Evolutionary conservation across 139 green algal genomes (phyloP).

Genomic region (Trebouxia sp.): DNA sequence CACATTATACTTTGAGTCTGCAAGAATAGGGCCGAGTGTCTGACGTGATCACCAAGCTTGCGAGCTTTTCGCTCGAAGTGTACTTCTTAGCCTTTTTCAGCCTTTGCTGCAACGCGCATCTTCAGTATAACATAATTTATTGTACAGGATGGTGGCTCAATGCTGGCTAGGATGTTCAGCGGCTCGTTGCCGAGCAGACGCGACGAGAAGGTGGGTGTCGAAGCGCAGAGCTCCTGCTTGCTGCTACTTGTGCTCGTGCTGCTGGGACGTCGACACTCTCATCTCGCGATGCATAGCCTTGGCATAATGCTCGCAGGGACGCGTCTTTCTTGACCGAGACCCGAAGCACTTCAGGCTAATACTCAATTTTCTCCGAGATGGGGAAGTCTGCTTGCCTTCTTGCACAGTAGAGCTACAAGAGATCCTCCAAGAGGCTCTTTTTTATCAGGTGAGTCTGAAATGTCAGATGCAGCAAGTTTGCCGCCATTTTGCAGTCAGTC

Average conservation of each 20-base stretch:
- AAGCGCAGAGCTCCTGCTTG: not conserved
- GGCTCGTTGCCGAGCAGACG: not conserved
- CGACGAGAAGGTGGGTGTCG: slow-evolving; percentile 28
- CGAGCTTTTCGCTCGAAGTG: too few species aligned
- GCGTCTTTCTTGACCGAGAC: slow-evolving; percentile 45
- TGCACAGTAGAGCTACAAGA: slow-evolving; percentile 34
- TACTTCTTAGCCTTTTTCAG: too few species aligned
- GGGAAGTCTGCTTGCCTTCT: slow-evolving; percentile 35
- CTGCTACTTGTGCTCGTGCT: not conserved
- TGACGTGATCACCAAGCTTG: too few species aligned
- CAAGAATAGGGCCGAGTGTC: too few species aligned
- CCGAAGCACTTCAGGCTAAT: slow-evolving; percentile 43
- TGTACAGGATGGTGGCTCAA: slow-evolving; percentile 34
- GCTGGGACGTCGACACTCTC: not conserved
- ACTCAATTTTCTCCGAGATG: slow-evolving; percentile 58
- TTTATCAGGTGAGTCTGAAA: slow-evolving; percentile 56
- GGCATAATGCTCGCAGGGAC: slow-evolving; percentile 16
- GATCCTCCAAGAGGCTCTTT: slow-evolving; percentile 52
- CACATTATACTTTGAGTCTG: too few species aligned
- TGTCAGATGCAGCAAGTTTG: too few species aligned
- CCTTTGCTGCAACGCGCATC: too few species aligned
- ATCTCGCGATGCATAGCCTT: not conserved
- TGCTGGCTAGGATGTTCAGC: slow-evolving; percentile 39
- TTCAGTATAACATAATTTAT: too few species aligned
- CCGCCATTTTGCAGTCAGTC: too few species aligned